Base-by-base conservation (phyloP, 371 early-diverging fungal genomes). In the Blakeslea trispora region DNA sequence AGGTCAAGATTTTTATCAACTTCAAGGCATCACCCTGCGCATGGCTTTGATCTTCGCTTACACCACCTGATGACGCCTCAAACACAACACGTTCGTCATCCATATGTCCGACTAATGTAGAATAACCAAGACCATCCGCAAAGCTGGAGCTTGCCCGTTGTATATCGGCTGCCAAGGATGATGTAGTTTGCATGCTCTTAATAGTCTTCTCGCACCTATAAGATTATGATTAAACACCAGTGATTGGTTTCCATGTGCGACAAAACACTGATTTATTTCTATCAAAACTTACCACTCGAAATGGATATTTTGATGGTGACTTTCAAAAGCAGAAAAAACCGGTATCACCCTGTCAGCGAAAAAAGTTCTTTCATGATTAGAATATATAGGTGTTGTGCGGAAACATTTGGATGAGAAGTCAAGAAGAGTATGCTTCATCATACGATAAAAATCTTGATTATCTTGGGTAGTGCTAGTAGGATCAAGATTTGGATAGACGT, bases 21-120 rank as follows among this genome's bases (percentile, higher is more conserved):
- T 28, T 28, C 28, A 28, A 28, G 7, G 28, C 28, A 28, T 7
- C 7, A 7, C 7, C 28, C 7, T 28, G 28, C 28, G 28, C 7
- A 28, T 28, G 28, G 18, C 23, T 50, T 21, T 55, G 50, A 51
- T 61, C 61, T 42, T 61, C 55, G 15, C 47, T 40, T 51, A 50
- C 52, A 44, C 28, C 52, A 18, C 55, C 55, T 22, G 35, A 50
- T 8, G 55, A 55, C 28, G 55, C 55, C 46, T 61, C 61, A 55
- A 61, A 61, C 19, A 61, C 52, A 37, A 61, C 42, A 46, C 55
- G 45, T 46, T 55, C 52, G 41, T 55, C 47, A 61, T 61, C 61
- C 55, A 61, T 44, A 51, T 55, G 46, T n/a, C 55, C 50, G 23
- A 61, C 46, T 41, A 55, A 55, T 1, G 55, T 61, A 21, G 55